Evolutionary conservation across 164 flowering plant species (phyloP).

Genomic region (grape (Vitis vinifera)): DNA sequence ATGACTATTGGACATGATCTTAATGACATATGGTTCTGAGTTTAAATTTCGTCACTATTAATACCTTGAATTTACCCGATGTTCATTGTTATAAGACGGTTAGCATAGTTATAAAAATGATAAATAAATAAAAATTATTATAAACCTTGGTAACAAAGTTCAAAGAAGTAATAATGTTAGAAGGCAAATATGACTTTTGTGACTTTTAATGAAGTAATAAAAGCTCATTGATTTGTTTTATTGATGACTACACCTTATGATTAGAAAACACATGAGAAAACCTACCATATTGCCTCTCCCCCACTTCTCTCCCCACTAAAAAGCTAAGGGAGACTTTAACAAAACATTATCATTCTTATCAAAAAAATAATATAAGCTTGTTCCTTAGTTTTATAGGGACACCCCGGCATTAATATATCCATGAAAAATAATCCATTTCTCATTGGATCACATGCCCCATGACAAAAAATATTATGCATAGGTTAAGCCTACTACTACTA

Average conservation of each 20-base stretch:
- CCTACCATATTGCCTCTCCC: neutral
- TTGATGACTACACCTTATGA: neutral
- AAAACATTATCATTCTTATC: neutral
- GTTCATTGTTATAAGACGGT: too few relatives aligned
- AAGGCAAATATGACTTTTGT: neutral
- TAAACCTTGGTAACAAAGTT: neutral
- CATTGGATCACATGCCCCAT: slow-evolving; percentile 8
- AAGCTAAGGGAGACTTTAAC: slow-evolving; percentile 2
- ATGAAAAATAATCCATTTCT: slow-evolving; percentile 1
- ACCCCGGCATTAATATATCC: neutral
- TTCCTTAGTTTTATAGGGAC: neutral
- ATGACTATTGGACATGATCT: too few relatives aligned
- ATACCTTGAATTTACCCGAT: too few relatives aligned
- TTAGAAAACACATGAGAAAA: slow-evolving; percentile 3
- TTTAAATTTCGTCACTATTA: too few relatives aligned
- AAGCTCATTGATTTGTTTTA: neutral
- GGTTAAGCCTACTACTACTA: neutral
- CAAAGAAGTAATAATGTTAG: neutral
- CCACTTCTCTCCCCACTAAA: neutral
- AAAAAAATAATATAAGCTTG: neutral
- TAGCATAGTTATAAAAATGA: too few relatives aligned
- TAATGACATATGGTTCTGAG: too few relatives aligned
- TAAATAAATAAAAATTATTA: too few relatives aligned
- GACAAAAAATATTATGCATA: neutral
- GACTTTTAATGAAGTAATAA: neutral